Evolutionary conservation across 176 grass and related monocot species (phyloP).

Genomic region (Eleusine coracana): DNA sequence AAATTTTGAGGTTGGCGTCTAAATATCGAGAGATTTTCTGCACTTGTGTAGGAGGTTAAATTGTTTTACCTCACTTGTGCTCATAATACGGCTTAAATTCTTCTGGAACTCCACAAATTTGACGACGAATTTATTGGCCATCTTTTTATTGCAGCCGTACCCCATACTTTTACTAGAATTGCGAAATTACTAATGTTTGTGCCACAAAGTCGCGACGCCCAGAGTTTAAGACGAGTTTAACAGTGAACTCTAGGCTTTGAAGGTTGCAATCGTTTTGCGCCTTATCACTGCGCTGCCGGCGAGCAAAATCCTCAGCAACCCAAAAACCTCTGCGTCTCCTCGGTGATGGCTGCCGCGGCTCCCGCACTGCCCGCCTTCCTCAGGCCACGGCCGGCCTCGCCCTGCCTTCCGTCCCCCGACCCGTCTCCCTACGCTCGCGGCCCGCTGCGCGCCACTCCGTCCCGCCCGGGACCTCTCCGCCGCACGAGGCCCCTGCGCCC

Average conservation of each 20-base stretch:
- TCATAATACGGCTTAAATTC: neutral
- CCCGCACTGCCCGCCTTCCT: slow-evolving; percentile 23
- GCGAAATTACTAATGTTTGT: neutral
- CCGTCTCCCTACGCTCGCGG: neutral
- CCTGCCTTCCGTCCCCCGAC: neutral
- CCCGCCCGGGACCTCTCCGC: neutral
- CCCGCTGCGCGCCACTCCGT: neutral
- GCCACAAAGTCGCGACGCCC: neutral
- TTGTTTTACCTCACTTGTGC: neutral
- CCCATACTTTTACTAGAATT: no score
- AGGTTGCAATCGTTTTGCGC: neutral
- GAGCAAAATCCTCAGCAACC: slow-evolving; percentile 9
- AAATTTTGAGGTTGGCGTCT: neutral
- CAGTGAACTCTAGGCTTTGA: neutral
- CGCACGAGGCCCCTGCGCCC: slow-evolving; percentile 14
- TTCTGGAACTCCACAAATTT: neutral
- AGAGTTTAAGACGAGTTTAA: no score
- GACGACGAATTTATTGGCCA: no score
- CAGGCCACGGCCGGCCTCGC: neutral
- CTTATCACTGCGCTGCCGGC: neutral
- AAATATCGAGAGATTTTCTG: neutral
- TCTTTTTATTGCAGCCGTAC: neutral
- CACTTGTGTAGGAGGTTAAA: neutral
- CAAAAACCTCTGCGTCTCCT: slow-evolving; percentile 11
- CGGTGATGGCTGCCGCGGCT: slow-evolving; percentile 27